A percentile compares a stretch with the other conserved stretches of the same genome.
These are phyloP conservation scores for Ulmus americana DNA, from an alignment of 331 rosid genomes.

Conservation along the genomic window DNA sequence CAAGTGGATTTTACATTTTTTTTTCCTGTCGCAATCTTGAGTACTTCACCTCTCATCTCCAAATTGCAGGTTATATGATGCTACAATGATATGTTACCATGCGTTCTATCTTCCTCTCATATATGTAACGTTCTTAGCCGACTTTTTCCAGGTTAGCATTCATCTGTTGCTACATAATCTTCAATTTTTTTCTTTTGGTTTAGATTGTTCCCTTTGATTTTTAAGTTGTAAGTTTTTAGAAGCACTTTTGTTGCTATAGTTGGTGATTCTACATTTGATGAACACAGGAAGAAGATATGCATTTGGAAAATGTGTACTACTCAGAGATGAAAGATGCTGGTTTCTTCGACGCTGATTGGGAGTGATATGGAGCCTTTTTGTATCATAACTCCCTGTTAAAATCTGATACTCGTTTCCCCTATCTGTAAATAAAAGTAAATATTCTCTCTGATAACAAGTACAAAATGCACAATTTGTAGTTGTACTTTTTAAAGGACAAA, in stretches of 20 bases:
- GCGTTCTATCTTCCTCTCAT: slow-evolving; percentile 82
- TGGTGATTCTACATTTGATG: slow-evolving; percentile 5
- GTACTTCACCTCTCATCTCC: not conserved
- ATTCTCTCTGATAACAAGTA: not conserved
- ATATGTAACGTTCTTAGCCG: slow-evolving; percentile 72
- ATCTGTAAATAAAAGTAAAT: slow-evolving; percentile 37
- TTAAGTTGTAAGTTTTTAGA: not conserved
- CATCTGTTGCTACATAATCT: not conserved
- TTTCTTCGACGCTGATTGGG: slow-evolving; percentile 76
- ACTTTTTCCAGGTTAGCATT: slow-evolving; percentile 67
- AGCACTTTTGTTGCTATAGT: not conserved
- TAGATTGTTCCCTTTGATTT: slow-evolving; percentile 22
- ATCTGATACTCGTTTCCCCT: not conserved
- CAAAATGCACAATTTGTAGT: not conserved
- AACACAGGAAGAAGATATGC: slow-evolving; percentile 69
- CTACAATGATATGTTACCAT: slow-evolving; percentile 65
- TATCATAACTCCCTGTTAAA: not conserved
- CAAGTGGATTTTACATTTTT: not conserved
- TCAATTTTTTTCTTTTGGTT: not conserved
- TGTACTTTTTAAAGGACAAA: not conserved
- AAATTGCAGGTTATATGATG: slow-evolving; percentile 59
- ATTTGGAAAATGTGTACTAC: slow-evolving; percentile 78
- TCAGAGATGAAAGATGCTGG: slow-evolving; percentile 98
- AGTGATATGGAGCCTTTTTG: slow-evolving; percentile 29
- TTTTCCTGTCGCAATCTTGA: not conserved